Conservation (phyloP, 164 flowering plant species). For the Nymphaea colorata region DNA sequence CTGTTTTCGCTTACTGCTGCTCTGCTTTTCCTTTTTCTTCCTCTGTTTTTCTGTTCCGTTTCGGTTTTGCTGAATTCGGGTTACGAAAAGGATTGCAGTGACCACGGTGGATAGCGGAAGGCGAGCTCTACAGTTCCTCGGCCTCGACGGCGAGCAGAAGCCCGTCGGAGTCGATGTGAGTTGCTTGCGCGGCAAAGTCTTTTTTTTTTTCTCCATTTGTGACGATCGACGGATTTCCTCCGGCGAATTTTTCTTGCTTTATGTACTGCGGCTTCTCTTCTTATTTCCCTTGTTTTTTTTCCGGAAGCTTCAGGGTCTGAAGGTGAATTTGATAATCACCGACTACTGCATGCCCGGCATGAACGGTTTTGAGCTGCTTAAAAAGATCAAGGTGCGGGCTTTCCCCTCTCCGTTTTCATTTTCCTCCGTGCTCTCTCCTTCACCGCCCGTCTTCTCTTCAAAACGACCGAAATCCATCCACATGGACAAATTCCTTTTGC, state of each 20-base stretch:
- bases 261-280: neutral
- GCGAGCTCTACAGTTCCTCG: slow-evolving; percentile 73
- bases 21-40: neutral
- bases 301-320: slow-evolving; percentile 23
- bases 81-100: slow-evolving; percentile 35
- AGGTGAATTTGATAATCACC: slow-evolving; percentile 80
- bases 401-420: neutral
- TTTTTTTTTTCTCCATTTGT: too few relatives aligned
- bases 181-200: neutral
- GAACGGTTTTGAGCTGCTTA: slow-evolving; percentile 89
- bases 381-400: slow-evolving; percentile 64
- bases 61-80: neutral
- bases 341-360: slow-evolving; percentile 98
- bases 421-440: neutral
- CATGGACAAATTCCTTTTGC: too few relatives aligned
- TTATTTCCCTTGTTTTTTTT: neutral
- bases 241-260: neutral
- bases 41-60: neutral
- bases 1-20: neutral
- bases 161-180: neutral
- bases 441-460: neutral
- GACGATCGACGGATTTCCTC: neutral
- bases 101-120: slow-evolving; percentile 88
- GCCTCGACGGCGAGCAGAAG: slow-evolving; percentile 47
- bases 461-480: too few relatives aligned